These are phyloP conservation scores for Annona cherimola DNA, from an alignment of 164 flowering plant genomes.

Conservation along the genomic window DNA sequence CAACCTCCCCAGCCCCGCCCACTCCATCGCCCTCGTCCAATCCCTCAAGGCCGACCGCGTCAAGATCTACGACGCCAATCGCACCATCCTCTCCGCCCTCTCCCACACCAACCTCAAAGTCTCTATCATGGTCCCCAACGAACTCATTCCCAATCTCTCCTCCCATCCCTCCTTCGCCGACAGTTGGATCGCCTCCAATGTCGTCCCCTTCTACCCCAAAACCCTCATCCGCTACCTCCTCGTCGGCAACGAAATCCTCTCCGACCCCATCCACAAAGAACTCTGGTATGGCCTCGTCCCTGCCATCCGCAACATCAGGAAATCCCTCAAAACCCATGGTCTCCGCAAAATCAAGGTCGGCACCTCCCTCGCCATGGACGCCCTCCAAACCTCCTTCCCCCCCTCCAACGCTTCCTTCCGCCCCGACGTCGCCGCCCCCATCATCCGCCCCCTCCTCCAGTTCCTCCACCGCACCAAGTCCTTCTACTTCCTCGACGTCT, in stretches of 20 bases:
- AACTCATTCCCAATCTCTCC: conserved; percentile 51
- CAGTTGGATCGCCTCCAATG: conserved; percentile 58
- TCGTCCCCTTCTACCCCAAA: conserved; percentile 55
- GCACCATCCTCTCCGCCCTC: conserved; percentile 56
- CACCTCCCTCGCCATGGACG: conserved; percentile 77
- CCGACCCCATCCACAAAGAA: conserved; percentile 17
- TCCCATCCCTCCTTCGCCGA: conserved; percentile 48
- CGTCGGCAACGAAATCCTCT: conserved; percentile 82
- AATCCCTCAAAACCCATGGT: conserved; percentile 33
- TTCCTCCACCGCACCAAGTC: conserved; percentile 78
- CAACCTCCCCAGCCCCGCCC: conserved; percentile 64
- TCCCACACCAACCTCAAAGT: conserved; percentile 45
- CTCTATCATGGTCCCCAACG: conserved; percentile 79
- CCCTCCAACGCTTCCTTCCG: conserved; percentile 83
- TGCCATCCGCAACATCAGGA: conserved; percentile 51
- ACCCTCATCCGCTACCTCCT: conserved; percentile 65
- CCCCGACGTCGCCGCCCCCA: conserved; percentile 42
- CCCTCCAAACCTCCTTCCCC: conserved; percentile 58
- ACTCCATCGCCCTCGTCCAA: conserved; percentile 54
- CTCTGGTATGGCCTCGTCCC: conserved; percentile 66
- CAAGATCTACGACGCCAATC: conserved; percentile 74
- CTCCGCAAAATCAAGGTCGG: conserved; percentile 67
- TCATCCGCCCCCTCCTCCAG: conserved; percentile 62
- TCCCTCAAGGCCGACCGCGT: conserved; percentile 53
- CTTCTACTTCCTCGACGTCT: conserved; percentile 72